Evolutionary conservation across 1,284 basidiomycete species (phyloP).

Genomic region (Hemileia vastatrix): DNA sequence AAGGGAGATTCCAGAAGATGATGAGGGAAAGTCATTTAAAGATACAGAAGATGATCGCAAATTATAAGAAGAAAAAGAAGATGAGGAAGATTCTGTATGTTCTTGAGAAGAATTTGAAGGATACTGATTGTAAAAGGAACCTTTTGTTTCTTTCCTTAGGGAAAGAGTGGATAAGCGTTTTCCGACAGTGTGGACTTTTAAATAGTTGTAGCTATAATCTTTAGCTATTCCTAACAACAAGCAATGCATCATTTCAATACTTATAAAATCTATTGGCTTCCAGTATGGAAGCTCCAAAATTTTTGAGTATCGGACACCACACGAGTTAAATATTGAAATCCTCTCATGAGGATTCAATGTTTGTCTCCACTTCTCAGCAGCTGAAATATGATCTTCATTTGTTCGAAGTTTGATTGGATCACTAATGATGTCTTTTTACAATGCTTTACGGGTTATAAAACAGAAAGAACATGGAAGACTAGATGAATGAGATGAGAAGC

Average conservation of each 20-base stretch:
- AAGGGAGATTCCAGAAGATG: too few relatives aligned
- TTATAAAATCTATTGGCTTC: conserved; percentile 4
- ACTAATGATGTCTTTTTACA: not conserved
- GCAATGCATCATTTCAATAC: conserved; percentile 14
- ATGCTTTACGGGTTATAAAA: not conserved
- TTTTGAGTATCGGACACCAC: conserved; percentile 12
- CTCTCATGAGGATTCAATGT: not conserved
- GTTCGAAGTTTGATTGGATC: not conserved
- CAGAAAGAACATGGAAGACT: conserved; percentile 8
- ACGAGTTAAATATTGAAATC: not conserved
- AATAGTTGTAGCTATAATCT: too few relatives aligned
- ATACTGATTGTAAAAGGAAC: too few relatives aligned
- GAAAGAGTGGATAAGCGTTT: too few relatives aligned
- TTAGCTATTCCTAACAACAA: conserved; percentile 6
- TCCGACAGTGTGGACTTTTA: too few relatives aligned
- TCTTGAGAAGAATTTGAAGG: too few relatives aligned
- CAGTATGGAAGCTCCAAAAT: conserved; percentile 8
- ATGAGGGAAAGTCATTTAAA: too few relatives aligned
- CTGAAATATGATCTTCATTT: not conserved
- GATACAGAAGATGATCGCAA: too few relatives aligned
- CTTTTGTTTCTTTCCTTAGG: too few relatives aligned
- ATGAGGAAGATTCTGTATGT: too few relatives aligned
- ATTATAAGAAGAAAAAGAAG: too few relatives aligned
- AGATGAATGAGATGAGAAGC: conserved; percentile 1
- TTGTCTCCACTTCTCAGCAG: not conserved